Base-by-base conservation (phyloP, 306 rosid genomes). In the Benincasa hispida region DNA sequence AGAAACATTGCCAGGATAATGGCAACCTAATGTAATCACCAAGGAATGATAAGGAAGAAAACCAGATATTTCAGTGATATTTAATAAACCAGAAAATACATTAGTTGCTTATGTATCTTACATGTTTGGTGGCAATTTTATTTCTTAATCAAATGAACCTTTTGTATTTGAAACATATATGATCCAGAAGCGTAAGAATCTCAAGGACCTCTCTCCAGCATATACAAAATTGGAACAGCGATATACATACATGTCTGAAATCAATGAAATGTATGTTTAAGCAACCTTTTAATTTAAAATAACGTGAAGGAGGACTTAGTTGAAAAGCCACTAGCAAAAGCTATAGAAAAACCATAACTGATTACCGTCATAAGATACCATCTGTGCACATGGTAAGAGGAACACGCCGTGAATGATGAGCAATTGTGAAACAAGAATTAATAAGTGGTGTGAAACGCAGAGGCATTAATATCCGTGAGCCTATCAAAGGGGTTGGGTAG, bases 361-460 rank as follows among this genome's bases (percentile, higher is more conserved):
- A 50, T 72, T 92, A 95, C 99, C 97, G 97, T 95, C 86, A 87
- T 58, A 14, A 47, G 82, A 86, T 89, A 83, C 97, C 98, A 91
- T 65, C 27, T 79, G 87, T 82, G 86, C 81, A 84, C 97, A 35
- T 92, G 88, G 80, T 89, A n/a, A 95, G 81, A 92, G 89, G 57
- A 80, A 82, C 74, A 45, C 45, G 47, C 99, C 99, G 63, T 95
- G 99, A 84, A 90, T 10, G 80, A 95, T 54, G 81, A 95, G 97
- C 85, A 95, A 83, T 82, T 80, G 66, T 95, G n/a, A 95, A 77
- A 95, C 99, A 72, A 95, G 76, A 87, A 95, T 90, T 83, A 95
- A 92, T 22, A 92, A 90, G 85, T 95, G 99, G 85, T 95, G 99
- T 34, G 99, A 95, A 88, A 92, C 92, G 97, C 99, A 95, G 82